A percentile compares a stretch with the other conserved stretches of the same genome.
These are phyloP conservation scores for Candida verbasci DNA, from an alignment of 805 yeast species.

Conservation along the genomic window DNA sequence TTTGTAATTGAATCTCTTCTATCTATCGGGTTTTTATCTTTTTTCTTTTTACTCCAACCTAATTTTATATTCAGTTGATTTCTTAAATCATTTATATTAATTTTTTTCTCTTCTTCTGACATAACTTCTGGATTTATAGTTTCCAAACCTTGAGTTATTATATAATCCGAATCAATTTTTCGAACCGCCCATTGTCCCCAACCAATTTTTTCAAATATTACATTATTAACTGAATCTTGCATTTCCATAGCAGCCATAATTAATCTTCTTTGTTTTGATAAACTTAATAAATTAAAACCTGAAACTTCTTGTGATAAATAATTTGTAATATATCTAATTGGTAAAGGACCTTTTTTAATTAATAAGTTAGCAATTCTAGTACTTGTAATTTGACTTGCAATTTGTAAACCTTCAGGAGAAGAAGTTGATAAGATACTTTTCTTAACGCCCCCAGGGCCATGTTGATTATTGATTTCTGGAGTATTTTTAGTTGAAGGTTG, in stretches of 20 bases:
- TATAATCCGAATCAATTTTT: constrained; percentile 40
- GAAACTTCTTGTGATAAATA: constrained; percentile 71
- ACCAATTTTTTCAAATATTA: constrained; percentile 86
- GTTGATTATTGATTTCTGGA: too few relatives aligned
- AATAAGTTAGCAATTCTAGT: constrained; percentile 67
- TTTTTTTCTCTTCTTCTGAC: constrained; percentile 4
- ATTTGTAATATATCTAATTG: constrained; percentile 84
- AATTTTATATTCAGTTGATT: constrained; percentile 30
- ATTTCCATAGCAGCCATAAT: constrained; percentile 86
- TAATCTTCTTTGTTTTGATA: constrained; percentile 84
- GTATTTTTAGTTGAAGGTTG: too few relatives aligned
- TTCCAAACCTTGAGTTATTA: constrained; percentile 38
- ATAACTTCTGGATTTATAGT: not conserved
- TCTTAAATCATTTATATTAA: constrained; percentile 29
- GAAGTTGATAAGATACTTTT: constrained; percentile 55
- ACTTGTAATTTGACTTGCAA: constrained; percentile 82
- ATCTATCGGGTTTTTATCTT: too few relatives aligned
- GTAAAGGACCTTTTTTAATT: constrained; percentile 75
- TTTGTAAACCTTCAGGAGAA: constrained; percentile 83
- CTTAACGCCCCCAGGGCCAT: too few relatives aligned
- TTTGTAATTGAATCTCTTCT: constrained; percentile 53
- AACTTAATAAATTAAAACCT: constrained; percentile 72
- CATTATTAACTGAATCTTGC: constrained; percentile 55
- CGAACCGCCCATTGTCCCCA: constrained; percentile 98
- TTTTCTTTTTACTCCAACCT: constrained; percentile 39